phyloP scores from a whole-genome alignment of 805 yeast species.

The Torulaspora microellipsoides region DNA sequence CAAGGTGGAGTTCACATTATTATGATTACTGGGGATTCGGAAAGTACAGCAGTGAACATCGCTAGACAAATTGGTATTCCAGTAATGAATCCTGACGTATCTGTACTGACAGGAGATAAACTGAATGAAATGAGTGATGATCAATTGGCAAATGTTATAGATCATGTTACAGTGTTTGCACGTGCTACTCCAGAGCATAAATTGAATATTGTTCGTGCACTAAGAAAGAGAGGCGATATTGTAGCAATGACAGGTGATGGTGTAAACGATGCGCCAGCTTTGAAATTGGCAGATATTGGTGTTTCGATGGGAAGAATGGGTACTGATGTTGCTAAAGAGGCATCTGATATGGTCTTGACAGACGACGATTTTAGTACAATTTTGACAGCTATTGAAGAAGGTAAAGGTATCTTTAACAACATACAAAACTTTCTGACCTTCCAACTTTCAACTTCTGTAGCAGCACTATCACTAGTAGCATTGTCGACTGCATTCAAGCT shows the following conservation, averaged over 20 bases:
- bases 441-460: slow-evolving; percentile 93
- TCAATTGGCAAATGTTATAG: slow-evolving; percentile 68
- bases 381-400: slow-evolving; percentile 90
- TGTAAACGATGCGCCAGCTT: slow-evolving; percentile 97
- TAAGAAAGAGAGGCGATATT: slow-evolving; percentile 86
- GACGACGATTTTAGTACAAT: slow-evolving; percentile 97
- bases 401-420: slow-evolving; percentile 93
- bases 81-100: slow-evolving; percentile 51
- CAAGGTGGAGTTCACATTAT: slow-evolving; percentile 96
- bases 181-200: slow-evolving; percentile 95
- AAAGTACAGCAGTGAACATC: slow-evolving; percentile 78
- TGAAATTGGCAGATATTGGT: slow-evolving; percentile 93
- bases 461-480: slow-evolving; percentile 87
- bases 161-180: slow-evolving; percentile 83
- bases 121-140: slow-evolving; percentile 70
- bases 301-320: slow-evolving; percentile 92
- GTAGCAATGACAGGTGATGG: slow-evolving; percentile 99
- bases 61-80: slow-evolving; percentile 92
- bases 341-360: slow-evolving; percentile 94
- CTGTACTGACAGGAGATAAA: slow-evolving; percentile 82
- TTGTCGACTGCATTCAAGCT: slow-evolving; percentile 79
- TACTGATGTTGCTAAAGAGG: slow-evolving; percentile 97
- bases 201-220: slow-evolving; percentile 80
- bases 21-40: slow-evolving; percentile 96
- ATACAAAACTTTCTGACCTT: slow-evolving; percentile 93